Evolutionary conservation across 192 early-diverging fungal species (phyloP).

Genomic region (Coemansia sp.): DNA sequence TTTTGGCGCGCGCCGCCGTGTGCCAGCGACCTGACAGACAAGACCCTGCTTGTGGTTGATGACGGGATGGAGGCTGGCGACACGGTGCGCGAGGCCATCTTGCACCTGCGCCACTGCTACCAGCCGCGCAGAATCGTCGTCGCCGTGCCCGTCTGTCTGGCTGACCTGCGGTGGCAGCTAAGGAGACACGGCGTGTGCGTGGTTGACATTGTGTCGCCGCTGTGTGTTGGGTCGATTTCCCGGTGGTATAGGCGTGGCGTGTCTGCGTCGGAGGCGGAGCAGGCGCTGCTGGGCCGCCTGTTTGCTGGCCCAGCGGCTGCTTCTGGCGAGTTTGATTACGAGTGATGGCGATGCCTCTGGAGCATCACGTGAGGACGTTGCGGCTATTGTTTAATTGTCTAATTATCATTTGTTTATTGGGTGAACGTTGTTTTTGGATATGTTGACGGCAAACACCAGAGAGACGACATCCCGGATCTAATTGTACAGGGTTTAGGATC

Average conservation of each 20-base stretch:
- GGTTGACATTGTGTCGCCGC: conserved; percentile 49
- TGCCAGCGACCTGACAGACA: conserved; percentile 11
- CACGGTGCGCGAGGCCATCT: conserved; percentile 52
- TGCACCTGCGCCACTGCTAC: conserved; percentile 48
- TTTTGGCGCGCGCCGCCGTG: conserved; percentile 17
- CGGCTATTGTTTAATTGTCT: background rate
- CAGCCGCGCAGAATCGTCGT: conserved; percentile 31
- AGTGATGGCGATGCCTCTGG: background rate
- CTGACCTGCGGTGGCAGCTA: conserved; percentile 48
- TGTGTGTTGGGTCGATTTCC: conserved; percentile 37
- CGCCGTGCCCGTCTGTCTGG: conserved; percentile 53
- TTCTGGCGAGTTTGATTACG: conserved; percentile 22
- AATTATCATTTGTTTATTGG: background rate
- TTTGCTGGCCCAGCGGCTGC: conserved; percentile 19
- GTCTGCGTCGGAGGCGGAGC: conserved; percentile 26
- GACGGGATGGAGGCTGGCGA: conserved; percentile 56
- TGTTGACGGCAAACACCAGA: too few relatives aligned
- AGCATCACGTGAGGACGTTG: background rate
- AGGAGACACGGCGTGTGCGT: conserved; percentile 36
- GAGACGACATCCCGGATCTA: too few relatives aligned
- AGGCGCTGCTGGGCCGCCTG: conserved; percentile 18
- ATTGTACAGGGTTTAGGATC: too few relatives aligned
- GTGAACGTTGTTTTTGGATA: too few relatives aligned
- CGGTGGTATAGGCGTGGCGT: conserved; percentile 42
- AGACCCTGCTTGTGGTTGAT: conserved; percentile 51